Conservation (phyloP, 495 filamentous ascomycete genomes). For the Thermochaetoides thermophila region DNA sequence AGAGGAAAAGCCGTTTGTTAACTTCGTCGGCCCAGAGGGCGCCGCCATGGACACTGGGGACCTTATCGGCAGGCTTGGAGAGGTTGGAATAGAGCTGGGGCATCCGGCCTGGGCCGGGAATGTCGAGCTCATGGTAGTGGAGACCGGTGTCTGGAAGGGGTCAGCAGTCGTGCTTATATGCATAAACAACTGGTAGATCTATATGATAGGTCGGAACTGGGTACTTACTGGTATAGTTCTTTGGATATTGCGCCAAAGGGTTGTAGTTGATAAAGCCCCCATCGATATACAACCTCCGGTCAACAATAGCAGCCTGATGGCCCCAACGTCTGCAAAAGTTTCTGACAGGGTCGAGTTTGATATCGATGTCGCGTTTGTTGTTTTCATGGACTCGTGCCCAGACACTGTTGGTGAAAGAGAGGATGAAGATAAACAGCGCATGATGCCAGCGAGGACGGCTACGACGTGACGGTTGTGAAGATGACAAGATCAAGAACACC, state of each 20-base stretch:
- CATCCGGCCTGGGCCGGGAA: conserved; percentile 24
- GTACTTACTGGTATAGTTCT: conserved; percentile 33
- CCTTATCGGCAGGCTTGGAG: conserved; percentile 31
- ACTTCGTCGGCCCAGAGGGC: conserved; percentile 36
- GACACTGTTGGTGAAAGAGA: too few relatives aligned
- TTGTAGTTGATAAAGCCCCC: conserved; percentile 37
- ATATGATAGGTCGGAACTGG: too few relatives aligned
- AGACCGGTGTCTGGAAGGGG: conserved; percentile 26
- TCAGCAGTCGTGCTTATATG: too few relatives aligned
- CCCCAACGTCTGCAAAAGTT: conserved; percentile 38
- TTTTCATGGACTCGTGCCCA: too few relatives aligned
- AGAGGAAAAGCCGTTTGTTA: conserved; percentile 39
- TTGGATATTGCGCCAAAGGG: conserved; percentile 26
- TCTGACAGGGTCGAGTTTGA: conserved; percentile 26
- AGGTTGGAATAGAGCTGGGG: conserved; percentile 36
- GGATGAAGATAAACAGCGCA: too few relatives aligned
- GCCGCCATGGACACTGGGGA: conserved; percentile 32
- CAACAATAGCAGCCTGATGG: conserved; percentile 36
- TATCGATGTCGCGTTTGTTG: too few relatives aligned
- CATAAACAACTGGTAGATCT: too few relatives aligned
- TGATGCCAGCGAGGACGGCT: too few relatives aligned
- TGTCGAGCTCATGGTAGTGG: conserved; percentile 34
- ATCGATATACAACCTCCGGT: conserved; percentile 37
- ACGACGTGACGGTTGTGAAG: too few relatives aligned
- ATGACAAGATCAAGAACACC: too few relatives aligned